These are phyloP conservation scores for Gaultheria prostrata DNA, from an alignment of 148 eudicot species.

Conservation along the genomic window DNA sequence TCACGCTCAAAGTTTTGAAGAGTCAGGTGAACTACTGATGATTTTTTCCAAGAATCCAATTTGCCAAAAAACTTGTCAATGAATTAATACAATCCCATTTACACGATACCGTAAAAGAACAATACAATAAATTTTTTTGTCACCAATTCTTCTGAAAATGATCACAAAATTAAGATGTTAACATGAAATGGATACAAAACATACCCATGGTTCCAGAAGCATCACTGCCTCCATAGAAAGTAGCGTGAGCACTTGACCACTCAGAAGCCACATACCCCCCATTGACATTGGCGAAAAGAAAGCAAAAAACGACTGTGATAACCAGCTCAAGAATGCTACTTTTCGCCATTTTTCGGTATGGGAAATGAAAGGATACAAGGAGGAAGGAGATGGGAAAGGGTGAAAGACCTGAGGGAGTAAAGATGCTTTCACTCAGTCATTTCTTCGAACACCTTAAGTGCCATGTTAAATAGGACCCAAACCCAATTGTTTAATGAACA, in stretches of 20 bases:
- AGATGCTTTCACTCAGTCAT: background rate
- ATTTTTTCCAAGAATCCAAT: too few species aligned
- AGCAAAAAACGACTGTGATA: slow-evolving; percentile 21
- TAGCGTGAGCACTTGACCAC: slow-evolving; percentile 62
- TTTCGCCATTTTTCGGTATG: slow-evolving; percentile 24
- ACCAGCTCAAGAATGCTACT: slow-evolving; percentile 18
- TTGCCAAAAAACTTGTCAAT: too few species aligned
- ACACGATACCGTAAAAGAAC: too few species aligned
- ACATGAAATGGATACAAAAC: background rate
- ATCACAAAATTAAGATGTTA: too few species aligned
- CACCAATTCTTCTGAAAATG: too few species aligned
- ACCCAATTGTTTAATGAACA: background rate
- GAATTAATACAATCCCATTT: too few species aligned
- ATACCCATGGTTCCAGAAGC: slow-evolving; percentile 88
- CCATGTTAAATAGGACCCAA: background rate
- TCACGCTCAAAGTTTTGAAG: background rate
- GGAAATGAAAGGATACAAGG: background rate
- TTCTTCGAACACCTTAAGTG: background rate
- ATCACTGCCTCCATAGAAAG: slow-evolving; percentile 76
- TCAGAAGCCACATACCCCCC: slow-evolving; percentile 56
- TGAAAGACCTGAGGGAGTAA: background rate
- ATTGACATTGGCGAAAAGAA: slow-evolving; percentile 25
- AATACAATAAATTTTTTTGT: too few species aligned
- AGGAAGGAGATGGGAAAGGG: background rate
- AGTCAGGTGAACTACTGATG: background rate